Percentiles rank a stretch among this genome's conserved stretches.
These are phyloP conservation scores for Penicillium malachiteum DNA, from an alignment of 495 filamentous ascomycete genomes.

Conservation along the genomic window DNA sequence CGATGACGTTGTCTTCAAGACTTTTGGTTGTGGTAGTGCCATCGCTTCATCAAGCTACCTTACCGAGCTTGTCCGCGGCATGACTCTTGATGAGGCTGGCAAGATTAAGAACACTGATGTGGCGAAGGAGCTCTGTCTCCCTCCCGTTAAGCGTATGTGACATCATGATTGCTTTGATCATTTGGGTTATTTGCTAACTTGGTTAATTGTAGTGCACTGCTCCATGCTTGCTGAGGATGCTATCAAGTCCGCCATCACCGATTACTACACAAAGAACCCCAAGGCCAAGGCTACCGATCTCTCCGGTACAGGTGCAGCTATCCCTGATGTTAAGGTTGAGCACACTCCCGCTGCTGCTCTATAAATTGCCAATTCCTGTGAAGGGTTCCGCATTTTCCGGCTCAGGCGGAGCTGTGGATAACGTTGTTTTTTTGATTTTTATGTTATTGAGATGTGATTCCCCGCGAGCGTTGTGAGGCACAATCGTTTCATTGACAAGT, in stretches of 20 bases:
- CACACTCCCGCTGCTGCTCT: conserved; percentile 30
- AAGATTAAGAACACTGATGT: conserved; percentile 96
- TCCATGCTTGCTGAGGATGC: conserved; percentile 99
- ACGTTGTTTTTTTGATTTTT: conserved; percentile 13
- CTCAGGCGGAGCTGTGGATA: neutral
- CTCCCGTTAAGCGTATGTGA: conserved; percentile 85
- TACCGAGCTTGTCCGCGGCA: conserved; percentile 88
- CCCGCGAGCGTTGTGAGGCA: conserved; percentile 7
- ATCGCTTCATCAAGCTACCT: conserved; percentile 90
- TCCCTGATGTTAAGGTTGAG: conserved; percentile 52
- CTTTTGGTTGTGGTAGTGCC: conserved; percentile 94
- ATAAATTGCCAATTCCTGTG: conserved; percentile 20
- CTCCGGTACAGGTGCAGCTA: conserved; percentile 62
- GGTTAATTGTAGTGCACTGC: conserved; percentile 72
- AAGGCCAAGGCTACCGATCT: conserved; percentile 70
- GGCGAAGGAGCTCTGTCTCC: conserved; percentile 93
- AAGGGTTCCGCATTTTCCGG: conserved; percentile 2
- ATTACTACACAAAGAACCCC: conserved; percentile 95
- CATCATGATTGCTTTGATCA: conserved; percentile 16
- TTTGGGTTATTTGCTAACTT: conserved; percentile 14
- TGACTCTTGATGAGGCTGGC: conserved; percentile 92
- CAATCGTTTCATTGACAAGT: conserved; percentile 20
- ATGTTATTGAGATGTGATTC: conserved; percentile 5
- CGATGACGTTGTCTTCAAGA: conserved; percentile 95
- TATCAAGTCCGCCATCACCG: conserved; percentile 97